Base-by-base conservation (phyloP, 768 basidiomycete genomes). In the Tubosaeta brunneosetosa region DNA sequence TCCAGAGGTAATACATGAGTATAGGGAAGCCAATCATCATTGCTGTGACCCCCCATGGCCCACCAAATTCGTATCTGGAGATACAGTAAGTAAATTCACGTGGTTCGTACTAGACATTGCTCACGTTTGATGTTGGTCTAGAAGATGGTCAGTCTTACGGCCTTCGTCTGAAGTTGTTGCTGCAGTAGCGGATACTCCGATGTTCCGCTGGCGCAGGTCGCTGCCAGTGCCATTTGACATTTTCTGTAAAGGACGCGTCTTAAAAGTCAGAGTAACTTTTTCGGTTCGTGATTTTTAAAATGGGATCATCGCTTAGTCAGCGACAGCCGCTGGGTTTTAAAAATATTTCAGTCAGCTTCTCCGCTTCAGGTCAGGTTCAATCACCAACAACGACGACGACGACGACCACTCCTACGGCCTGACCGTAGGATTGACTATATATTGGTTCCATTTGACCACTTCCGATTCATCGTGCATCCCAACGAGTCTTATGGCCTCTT, bases 1-100 rank as follows among this genome's bases (percentile, higher is more conserved):
- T 91, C 92, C 93, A 97, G 56, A 98, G 81, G 74, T 98, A 99
- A 71, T 97, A 99, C 94, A 99, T 98, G 55, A 98, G 78, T 25
- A 87, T 69, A 0, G 97, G 97, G 66, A 99, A 99, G 44, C 88
- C 86, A 17, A 85, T 77, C 88, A 99, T 98, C 73, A 99, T 98
- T 12, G 87, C 88, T 11, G 83, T 69, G 26, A 94, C 93, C 42
- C 95, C 97, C 72, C 79, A 78, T 38, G 95, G 94, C 3, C 95
- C 95, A 57, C 97, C 95, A 64, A 99, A 99, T 70, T 99, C 94
- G 74, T 90, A 95, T 34, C 92, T 94, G 58, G 14, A 56, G 22
- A 38, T 19, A 4, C 31, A 25, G 51, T 47, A n/a, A 51, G 38
- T 57, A 8, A 60, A 51, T 19, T 29, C 2, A 14, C 36, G 42